Conservation (phyloP, 1,284 basidiomycete genomes). For the Tilletia indica region DNA sequence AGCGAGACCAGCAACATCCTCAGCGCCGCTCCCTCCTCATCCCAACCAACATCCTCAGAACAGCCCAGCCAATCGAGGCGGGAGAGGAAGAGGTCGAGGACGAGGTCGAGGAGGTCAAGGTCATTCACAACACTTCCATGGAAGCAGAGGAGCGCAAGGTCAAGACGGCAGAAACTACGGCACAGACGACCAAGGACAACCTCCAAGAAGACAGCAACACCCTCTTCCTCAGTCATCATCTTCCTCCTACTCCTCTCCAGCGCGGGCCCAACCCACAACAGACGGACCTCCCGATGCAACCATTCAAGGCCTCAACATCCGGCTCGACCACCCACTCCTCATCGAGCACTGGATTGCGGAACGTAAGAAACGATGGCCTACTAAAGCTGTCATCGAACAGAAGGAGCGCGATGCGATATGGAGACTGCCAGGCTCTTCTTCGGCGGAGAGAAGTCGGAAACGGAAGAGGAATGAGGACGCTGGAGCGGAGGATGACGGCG, state of each 20-base stretch:
- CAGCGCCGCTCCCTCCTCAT: neutral
- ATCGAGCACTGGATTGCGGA: conserved; percentile 53
- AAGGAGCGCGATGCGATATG: conserved; percentile 38
- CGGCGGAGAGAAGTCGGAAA: neutral
- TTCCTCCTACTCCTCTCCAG: neutral
- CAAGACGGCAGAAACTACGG: neutral
- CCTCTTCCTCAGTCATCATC: neutral
- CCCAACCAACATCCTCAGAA: neutral
- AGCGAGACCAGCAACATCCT: neutral
- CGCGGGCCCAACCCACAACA: neutral
- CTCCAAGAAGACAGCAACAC: neutral
- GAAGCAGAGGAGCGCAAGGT: neutral
- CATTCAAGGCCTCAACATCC: conserved; percentile 52
- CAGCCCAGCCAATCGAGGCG: neutral
- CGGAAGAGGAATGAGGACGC: neutral
- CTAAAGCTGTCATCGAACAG: conserved; percentile 35
- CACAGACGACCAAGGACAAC: neutral
- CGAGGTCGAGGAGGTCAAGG: neutral
- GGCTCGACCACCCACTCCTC: conserved; percentile 49
- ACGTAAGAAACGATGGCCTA: conserved; percentile 52
- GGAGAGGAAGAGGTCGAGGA: neutral
- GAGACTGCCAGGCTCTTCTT: conserved; percentile 16
- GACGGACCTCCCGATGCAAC: conserved; percentile 45
- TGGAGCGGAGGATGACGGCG: neutral
- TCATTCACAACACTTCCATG: neutral